Evolutionary conservation across 2,329 filamentous ascomycete genomes (phyloP), one percentile per base, ranked within the genome.

Genomic region (Botrytis deweyae): DNA sequence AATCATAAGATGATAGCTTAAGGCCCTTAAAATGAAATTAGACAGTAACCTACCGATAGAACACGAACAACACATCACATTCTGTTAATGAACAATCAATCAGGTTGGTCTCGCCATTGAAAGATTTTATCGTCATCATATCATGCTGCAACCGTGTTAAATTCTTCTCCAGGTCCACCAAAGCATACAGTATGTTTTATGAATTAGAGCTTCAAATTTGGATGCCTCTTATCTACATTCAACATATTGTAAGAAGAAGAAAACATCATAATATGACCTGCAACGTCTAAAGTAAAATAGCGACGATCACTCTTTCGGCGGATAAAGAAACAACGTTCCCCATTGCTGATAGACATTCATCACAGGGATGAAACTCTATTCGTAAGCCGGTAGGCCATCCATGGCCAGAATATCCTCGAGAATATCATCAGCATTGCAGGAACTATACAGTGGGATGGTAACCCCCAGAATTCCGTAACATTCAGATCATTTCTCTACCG

Each of bases 361-460:
- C 63, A 61, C 49, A 72, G 71, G 52, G 71, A 68, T 69, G 49
- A 69, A 59, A 72, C 62, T 69, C 71, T 72, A 49, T 49, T 42
- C 71, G 40, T 72, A 69, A 68, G 71, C 71, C 22, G 22, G 25
- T 42, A 18, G 25, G 36, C 36, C 46, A 49, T 40, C 59, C 44
- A 72, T 58, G 46, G 42, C 20, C 33, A 65, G 16, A 68, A 72
- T 67, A 49, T 68, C 52, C 67, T 36, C 38, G 42, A 55, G 33
- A 68, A 72, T 68, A 61, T 72, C 52, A 72, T 36, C n/a, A 58
- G 25, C 38, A 44, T 44, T 69, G 71, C 71, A 72, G 71, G 71
- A 72, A 61, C 63, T 25, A 25, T 22, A 69, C 71, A 68, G 63
- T 55, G 59, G 71, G 25, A 68, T 46, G 63, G 71, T 61, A 72